Conservation (phyloP, 345 rosid species). For the Euphorbia tirucalli region DNA sequence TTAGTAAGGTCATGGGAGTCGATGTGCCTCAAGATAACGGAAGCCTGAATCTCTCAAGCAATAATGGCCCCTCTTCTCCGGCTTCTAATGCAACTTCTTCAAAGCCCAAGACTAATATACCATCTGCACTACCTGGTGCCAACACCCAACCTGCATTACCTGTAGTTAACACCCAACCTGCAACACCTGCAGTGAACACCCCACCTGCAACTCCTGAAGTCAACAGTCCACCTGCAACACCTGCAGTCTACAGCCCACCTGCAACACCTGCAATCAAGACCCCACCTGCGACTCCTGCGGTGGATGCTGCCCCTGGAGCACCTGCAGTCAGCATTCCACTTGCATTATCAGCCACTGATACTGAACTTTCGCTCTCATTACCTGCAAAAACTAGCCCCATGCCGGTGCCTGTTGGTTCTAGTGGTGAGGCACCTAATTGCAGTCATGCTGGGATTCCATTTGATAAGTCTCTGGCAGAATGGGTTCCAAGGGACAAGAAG, state of each 20-base stretch:
- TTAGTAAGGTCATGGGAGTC: slow-evolving; percentile 45
- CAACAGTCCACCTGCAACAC: slow-evolving; percentile 24
- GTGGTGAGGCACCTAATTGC: slow-evolving; percentile 30
- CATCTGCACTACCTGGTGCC: slow-evolving; percentile 24
- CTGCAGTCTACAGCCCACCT: slow-evolving; percentile 29
- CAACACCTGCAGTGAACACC: not conserved
- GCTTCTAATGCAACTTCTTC: slow-evolving; percentile 29
- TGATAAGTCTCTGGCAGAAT: slow-evolving; percentile 43
- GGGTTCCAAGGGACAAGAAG: slow-evolving; percentile 50
- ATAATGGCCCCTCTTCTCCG: slow-evolving; percentile 29
- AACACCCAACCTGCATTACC: slow-evolving; percentile 27
- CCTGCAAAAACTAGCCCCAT: slow-evolving; percentile 40
- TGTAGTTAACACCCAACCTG: slow-evolving; percentile 19
- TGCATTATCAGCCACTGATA: slow-evolving; percentile 42
- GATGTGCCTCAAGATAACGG: slow-evolving; percentile 45
- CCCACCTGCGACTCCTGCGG: slow-evolving; percentile 23
- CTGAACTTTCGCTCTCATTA: slow-evolving; percentile 64
- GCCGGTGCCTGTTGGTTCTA: slow-evolving; percentile 36
- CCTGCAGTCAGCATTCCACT: slow-evolving; percentile 31
- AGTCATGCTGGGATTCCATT: slow-evolving; percentile 41
- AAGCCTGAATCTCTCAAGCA: slow-evolving; percentile 24
- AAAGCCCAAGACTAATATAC: slow-evolving; percentile 27
- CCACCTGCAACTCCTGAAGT: slow-evolving; percentile 24
- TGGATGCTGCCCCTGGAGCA: slow-evolving; percentile 22
- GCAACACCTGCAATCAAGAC: slow-evolving; percentile 29